Conservation (phyloP, 306 rosid species). For the Purshia tridentata region DNA sequence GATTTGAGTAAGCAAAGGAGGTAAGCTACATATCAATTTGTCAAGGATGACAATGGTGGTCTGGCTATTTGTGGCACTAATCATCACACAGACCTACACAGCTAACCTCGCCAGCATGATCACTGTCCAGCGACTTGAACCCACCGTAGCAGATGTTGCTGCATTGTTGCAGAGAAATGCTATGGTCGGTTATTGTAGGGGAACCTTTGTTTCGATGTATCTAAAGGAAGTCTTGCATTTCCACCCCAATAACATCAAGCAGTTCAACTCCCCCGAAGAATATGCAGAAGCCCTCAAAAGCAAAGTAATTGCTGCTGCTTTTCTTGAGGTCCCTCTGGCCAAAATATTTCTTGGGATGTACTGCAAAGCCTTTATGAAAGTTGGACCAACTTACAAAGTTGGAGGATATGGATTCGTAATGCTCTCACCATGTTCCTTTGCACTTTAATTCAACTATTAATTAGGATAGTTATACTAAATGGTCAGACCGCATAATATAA, state of each 20-base stretch:
- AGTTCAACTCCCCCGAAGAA: conserved; percentile 20
- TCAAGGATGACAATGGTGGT: conserved; percentile 46
- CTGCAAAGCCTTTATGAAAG: conserved; percentile 35
- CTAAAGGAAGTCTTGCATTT: conserved; percentile 24
- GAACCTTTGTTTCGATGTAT: conserved; percentile 39
- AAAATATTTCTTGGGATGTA: conserved; percentile 46
- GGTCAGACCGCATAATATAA: too few relatives aligned
- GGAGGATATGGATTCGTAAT: conserved; percentile 45
- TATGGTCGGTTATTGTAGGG: conserved; percentile 34
- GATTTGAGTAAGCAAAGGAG: conserved; percentile 26
- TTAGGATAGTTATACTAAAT: too few relatives aligned
- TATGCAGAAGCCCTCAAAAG: conserved; percentile 41
- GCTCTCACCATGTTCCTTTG: background rate
- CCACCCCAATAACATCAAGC: conserved; percentile 17
- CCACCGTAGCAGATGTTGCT: conserved; percentile 30
- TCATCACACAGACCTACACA: conserved; percentile 46
- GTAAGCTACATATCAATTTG: conserved; percentile 37
- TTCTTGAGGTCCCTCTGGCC: conserved; percentile 38
- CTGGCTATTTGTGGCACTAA: conserved; percentile 51
- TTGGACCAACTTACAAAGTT: conserved; percentile 40
- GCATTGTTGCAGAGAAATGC: conserved; percentile 23
- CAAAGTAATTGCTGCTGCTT: conserved; percentile 43
- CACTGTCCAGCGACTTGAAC: conserved; percentile 47
- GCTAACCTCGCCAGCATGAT: conserved; percentile 53
- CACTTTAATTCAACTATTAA: background rate